These are phyloP conservation scores for Haplosporangium gracile DNA, from an alignment of 192 early-diverging fungal genomes.

Conservation along the genomic window DNA sequence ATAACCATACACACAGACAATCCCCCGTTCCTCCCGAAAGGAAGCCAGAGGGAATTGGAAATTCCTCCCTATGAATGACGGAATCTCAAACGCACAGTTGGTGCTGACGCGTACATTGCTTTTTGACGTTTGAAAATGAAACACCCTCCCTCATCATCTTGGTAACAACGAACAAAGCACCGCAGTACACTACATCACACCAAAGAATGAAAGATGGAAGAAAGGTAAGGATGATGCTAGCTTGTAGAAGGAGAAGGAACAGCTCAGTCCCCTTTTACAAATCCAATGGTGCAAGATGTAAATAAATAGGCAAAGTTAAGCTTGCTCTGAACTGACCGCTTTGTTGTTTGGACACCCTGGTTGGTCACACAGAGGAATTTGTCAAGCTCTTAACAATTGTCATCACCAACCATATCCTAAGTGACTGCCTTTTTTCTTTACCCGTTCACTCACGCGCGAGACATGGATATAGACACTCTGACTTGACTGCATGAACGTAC, in stretches of 20 bases:
- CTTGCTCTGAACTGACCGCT: not conserved
- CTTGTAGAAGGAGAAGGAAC: not conserved
- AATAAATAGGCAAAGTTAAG: not conserved
- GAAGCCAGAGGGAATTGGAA: not conserved
- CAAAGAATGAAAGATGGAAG: not conserved
- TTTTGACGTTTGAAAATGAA: not conserved
- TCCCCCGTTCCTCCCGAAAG: not conserved
- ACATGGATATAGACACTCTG: not conserved
- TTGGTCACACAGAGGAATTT: conserved; percentile 4
- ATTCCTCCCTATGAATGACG: not conserved
- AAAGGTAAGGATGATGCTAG: not conserved
- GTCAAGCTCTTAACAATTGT: not conserved
- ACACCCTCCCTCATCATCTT: not conserved
- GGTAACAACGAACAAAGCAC: too few species aligned
- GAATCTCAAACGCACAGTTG: not conserved
- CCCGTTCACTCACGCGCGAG: not conserved
- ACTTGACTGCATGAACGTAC: not conserved
- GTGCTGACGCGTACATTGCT: not conserved
- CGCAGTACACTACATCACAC: not conserved
- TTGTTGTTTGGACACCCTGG: not conserved
- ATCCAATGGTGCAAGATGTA: not conserved
- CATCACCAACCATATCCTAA: too few species aligned
- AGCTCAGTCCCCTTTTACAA: not conserved
- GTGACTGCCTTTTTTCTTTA: not conserved
- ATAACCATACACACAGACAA: not conserved